phyloP scores from a whole-genome alignment of 1,284 basidiomycete genomes.

The Gomphus sp. region DNA sequence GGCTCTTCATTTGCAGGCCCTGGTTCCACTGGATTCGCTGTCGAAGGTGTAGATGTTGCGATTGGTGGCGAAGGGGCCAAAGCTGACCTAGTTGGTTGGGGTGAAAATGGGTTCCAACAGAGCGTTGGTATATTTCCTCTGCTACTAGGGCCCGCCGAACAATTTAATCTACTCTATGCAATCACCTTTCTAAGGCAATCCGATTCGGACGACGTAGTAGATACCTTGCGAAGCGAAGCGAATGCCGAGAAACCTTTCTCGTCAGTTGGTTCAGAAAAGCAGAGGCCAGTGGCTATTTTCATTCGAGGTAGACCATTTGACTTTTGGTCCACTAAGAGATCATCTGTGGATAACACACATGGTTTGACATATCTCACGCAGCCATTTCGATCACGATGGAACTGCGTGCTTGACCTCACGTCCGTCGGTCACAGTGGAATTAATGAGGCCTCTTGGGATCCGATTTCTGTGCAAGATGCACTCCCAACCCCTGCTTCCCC shows the following conservation, averaged over 20 bases:
- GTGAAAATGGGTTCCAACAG: slow-evolving; percentile 32
- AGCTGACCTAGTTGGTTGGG: slow-evolving; percentile 63
- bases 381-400: slow-evolving; percentile 78
- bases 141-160: slow-evolving; percentile 55
- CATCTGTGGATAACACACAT: slow-evolving; percentile 10
- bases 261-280: not conserved
- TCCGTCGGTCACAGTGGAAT: slow-evolving; percentile 24
- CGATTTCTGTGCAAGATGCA: slow-evolving; percentile 30
- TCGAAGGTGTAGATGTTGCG: slow-evolving; percentile 63
- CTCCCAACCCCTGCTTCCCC: slow-evolving; percentile 69
- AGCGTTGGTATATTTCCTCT: slow-evolving; percentile 59
- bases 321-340: not conserved
- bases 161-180: slow-evolving; percentile 81
- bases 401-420: slow-evolving; percentile 74
- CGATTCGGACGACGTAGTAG: slow-evolving; percentile 33
- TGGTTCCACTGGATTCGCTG: slow-evolving; percentile 54
- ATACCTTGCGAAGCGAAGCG: slow-evolving; percentile 5
- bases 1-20: slow-evolving; percentile 37
- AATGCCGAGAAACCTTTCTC: not conserved
- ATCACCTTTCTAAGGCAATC: slow-evolving; percentile 64
- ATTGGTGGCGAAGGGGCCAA: slow-evolving; percentile 70
- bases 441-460: slow-evolving; percentile 6
- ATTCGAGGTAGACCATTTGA: slow-evolving; percentile 7
- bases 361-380: slow-evolving; percentile 49
- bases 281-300: slow-evolving; percentile 6